phyloP scores from a whole-genome alignment of 768 basidiomycete species.

The Lyophyllum semitale region DNA sequence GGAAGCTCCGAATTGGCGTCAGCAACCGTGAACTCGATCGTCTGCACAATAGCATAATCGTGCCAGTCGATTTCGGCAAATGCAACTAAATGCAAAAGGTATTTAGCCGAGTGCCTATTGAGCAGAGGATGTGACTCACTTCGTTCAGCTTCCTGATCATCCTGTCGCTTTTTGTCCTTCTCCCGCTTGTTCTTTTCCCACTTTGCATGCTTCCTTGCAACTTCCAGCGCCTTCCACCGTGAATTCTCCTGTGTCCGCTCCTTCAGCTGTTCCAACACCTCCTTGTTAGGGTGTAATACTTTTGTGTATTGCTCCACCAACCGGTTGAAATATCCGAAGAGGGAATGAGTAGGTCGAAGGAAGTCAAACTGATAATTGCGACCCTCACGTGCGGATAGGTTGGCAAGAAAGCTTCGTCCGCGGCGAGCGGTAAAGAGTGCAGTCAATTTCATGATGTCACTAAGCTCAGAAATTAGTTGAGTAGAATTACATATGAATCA shows the following conservation, averaged over 20 bases:
- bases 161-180: constrained; percentile 81
- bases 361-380: constrained; percentile 99
- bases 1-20: constrained; percentile 92
- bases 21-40: constrained; percentile 93
- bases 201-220: constrained; percentile 76
- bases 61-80: constrained; percentile 99
- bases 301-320: constrained; percentile 96
- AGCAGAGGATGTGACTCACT: constrained; percentile 46
- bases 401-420: constrained; percentile 82
- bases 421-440: constrained; percentile 94
- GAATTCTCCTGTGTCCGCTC: constrained; percentile 64
- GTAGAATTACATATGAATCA: constrained; percentile 3
- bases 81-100: constrained; percentile 54
- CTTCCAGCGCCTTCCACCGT: constrained; percentile 78
- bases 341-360: constrained; percentile 90
- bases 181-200: constrained; percentile 88
- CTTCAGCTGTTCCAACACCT: constrained; percentile 69
- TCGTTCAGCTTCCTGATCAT: constrained; percentile 91
- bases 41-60: constrained; percentile 97
- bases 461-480: constrained; percentile 31
- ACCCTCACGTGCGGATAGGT: constrained; percentile 85
- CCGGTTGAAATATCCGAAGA: constrained; percentile 96
- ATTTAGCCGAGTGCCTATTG: constrained; percentile 6
- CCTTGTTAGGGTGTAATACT: constrained; percentile 82
- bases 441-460: constrained; percentile 94